Evolutionary conservation across 2,329 filamentous ascomycete genomes (phyloP).

Genomic region (Claviceps paspali): DNA sequence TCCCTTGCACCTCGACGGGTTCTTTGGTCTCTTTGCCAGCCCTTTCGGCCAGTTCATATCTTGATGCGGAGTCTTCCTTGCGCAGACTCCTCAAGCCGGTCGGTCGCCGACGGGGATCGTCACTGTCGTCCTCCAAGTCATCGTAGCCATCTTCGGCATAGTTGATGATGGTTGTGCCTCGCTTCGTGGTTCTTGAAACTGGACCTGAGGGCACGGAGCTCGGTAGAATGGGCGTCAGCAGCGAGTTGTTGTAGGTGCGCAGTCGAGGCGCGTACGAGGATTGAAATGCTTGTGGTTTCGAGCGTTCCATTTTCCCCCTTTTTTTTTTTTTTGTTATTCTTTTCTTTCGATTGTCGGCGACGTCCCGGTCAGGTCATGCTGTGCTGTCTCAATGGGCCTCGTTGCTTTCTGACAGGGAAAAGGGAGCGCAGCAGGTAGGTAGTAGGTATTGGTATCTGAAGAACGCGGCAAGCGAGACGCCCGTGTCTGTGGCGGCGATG

Average conservation of each 20-base stretch:
- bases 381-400: constrained; percentile 3
- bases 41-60: constrained; percentile 54
- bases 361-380: constrained; percentile 18
- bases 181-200: constrained; percentile 77
- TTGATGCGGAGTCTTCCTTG: constrained; percentile 52
- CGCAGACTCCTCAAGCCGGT: constrained; percentile 74
- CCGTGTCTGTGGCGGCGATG: neutral
- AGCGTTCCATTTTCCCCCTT: constrained; percentile 29
- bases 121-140: constrained; percentile 57
- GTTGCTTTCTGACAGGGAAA: neutral
- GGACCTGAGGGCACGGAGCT: constrained; percentile 45
- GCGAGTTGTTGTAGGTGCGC: constrained; percentile 79
- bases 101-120: constrained; percentile 60
- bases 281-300: constrained; percentile 67
- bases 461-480: too few species aligned
- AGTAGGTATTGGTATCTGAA: neutral
- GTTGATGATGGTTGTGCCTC: constrained; percentile 91
- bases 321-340: constrained; percentile 9
- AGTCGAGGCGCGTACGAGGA: constrained; percentile 85
- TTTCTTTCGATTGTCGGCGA: constrained; percentile 5
- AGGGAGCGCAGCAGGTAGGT: neutral
- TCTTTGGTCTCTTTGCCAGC: constrained; percentile 66
- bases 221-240: constrained; percentile 72
- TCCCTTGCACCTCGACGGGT: constrained; percentile 74
- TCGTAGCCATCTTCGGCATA: constrained; percentile 95